Percentiles rank a stretch among this genome's conserved stretches.
phyloP scores from a whole-genome alignment of 2,329 filamentous ascomycete species.

The Phyllosticta citribraziliensis region DNA sequence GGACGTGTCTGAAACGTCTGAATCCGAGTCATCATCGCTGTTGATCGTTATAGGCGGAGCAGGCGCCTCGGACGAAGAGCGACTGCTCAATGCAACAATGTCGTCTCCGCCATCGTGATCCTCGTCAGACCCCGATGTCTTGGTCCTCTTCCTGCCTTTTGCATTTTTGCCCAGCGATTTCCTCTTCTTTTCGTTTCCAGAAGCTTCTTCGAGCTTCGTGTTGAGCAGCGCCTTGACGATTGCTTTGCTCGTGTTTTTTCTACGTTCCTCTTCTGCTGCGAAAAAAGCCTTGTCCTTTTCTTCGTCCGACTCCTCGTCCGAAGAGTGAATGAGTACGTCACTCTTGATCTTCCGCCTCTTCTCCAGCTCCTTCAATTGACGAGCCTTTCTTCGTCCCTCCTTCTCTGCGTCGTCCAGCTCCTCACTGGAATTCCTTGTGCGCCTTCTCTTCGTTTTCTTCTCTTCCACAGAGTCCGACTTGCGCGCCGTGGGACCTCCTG shows the following conservation, averaged over 20 bases:
- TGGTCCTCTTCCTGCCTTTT: conserved; percentile 23
- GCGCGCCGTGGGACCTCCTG: conserved; percentile 54
- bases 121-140: conserved; percentile 18
- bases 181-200: conserved; percentile 22
- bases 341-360: conserved; percentile 76
- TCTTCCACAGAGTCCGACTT: conserved; percentile 45
- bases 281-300: conserved; percentile 70
- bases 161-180: conserved; percentile 19
- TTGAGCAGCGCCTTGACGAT: conserved; percentile 40
- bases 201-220: conserved; percentile 21
- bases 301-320: conserved; percentile 81
- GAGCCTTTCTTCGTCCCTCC: conserved; percentile 50
- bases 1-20: conserved; percentile 24
- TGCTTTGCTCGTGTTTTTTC: conserved; percentile 45
- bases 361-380: conserved; percentile 61
- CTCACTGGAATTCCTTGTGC: conserved; percentile 37
- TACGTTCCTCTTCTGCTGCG: conserved; percentile 58
- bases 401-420: conserved; percentile 52
- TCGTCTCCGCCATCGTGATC: conserved; percentile 18
- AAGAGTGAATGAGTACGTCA: conserved; percentile 66
- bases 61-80: conserved; percentile 18
- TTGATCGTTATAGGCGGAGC: conserved; percentile 15
- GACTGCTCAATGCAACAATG: conserved; percentile 19
- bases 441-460: conserved; percentile 51
- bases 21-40: conserved; percentile 21